These are phyloP conservation scores for Moelleriella libera DNA, from an alignment of 2,329 filamentous ascomycete species.

Conservation along the genomic window DNA sequence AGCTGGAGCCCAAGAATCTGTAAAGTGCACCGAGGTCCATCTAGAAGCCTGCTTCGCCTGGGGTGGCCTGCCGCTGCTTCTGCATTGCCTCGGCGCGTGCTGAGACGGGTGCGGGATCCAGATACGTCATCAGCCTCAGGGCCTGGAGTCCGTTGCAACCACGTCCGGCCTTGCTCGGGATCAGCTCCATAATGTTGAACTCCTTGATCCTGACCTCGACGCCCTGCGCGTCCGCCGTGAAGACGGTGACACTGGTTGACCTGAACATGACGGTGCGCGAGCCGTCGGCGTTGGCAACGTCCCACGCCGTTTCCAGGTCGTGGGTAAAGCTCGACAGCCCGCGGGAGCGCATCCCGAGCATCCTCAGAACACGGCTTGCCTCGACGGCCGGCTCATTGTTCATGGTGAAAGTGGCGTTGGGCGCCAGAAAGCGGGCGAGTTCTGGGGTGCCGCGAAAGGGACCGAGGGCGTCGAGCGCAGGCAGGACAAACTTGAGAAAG, in stretches of 20 bases:
- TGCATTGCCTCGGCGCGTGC: background rate
- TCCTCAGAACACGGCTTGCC: conserved; percentile 3
- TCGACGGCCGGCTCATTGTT: conserved; percentile 3
- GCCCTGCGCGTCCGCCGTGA: background rate
- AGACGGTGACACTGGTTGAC: conserved; percentile 1
- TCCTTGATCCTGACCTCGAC: conserved; percentile 2
- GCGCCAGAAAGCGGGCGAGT: conserved; percentile 2
- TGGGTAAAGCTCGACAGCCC: background rate
- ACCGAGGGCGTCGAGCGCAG: conserved; percentile 6
- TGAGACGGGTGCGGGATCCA: background rate
- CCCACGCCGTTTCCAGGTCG: background rate
- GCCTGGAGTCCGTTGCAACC: background rate
- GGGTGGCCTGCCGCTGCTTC: background rate
- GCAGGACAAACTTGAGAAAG: conserved; percentile 5
- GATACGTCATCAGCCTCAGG: background rate
- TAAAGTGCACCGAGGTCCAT: background rate
- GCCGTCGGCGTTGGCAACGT: conserved; percentile 1
- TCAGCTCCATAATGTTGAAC: conserved; percentile 2
- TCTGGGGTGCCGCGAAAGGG: conserved; percentile 2
- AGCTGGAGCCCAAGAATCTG: background rate
- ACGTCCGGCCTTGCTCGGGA: background rate
- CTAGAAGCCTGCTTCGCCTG: no score
- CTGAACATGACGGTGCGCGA: conserved; percentile 2
- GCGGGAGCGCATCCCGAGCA: background rate
- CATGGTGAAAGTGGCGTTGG: conserved; percentile 5